A percentile compares a stretch with the other conserved stretches of the same genome.
phyloP scores from a whole-genome alignment of 345 rosid species.

The Gossypium australe region DNA sequence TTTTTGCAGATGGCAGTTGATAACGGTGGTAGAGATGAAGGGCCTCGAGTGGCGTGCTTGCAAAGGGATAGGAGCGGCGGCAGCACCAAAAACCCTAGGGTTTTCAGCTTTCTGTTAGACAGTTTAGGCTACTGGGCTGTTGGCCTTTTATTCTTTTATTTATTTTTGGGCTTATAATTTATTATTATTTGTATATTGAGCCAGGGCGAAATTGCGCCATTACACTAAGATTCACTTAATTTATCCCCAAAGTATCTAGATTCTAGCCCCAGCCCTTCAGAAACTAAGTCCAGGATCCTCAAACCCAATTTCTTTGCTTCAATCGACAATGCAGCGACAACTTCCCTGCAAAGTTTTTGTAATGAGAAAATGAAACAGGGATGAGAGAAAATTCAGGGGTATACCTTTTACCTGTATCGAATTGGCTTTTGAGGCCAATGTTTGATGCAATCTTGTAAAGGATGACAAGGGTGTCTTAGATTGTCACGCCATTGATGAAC shows the following conservation, averaged over 20 bases:
- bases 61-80: too few species aligned
- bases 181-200: too few species aligned
- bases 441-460: constrained; percentile 7
- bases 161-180: too few species aligned
- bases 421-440: constrained; percentile 17
- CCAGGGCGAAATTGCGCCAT: too few species aligned
- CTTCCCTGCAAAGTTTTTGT: background rate
- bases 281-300: constrained; percentile 21
- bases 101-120: too few species aligned
- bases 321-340: constrained; percentile 14
- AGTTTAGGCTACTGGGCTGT: too few species aligned
- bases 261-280: constrained; percentile 30
- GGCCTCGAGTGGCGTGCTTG: too few species aligned
- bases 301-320: constrained; percentile 28
- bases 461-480: constrained; percentile 14
- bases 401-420: constrained; percentile 1
- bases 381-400: too few species aligned
- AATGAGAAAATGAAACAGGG: background rate
- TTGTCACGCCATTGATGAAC: background rate
- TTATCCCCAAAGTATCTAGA: constrained; percentile 13
- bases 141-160: too few species aligned
- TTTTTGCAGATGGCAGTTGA: too few species aligned
- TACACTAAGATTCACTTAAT: background rate
- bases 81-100: too few species aligned
- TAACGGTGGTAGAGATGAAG: too few species aligned